phyloP scores from a whole-genome alignment of 139 green algal species.

The Auxenochlorella protothecoides region DNA sequence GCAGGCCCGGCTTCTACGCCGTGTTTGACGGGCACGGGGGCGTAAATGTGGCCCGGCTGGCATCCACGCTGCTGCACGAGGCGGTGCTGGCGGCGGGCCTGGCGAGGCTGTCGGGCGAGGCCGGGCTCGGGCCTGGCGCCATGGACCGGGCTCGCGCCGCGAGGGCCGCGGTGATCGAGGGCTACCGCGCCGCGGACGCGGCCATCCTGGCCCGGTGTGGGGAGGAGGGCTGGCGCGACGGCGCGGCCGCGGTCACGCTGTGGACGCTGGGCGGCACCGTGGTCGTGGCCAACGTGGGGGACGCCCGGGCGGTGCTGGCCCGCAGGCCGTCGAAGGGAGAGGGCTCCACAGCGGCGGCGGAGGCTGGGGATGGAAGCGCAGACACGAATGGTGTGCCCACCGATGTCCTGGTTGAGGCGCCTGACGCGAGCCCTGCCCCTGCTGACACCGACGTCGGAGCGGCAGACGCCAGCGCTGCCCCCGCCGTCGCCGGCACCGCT shows the following conservation, averaged over 20 bases:
- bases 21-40: constrained; percentile 48
- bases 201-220: constrained; percentile 8
- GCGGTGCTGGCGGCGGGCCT: constrained; percentile 11
- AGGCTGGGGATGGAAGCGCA: too few species aligned
- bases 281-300: constrained; percentile 57
- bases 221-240: constrained; percentile 37
- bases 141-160: too few species aligned
- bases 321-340: constrained; percentile 6
- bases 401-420: background rate
- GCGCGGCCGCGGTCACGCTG: constrained; percentile 41
- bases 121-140: too few species aligned
- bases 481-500: too few species aligned
- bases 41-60: constrained; percentile 21
- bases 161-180: too few species aligned
- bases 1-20: constrained; percentile 27
- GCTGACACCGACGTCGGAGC: background rate
- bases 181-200: too few species aligned
- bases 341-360: background rate
- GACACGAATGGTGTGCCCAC: too few species aligned
- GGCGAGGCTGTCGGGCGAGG: too few species aligned
- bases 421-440: background rate
- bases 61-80: constrained; percentile 24
- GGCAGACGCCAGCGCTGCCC: too few species aligned
- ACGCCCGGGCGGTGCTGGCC: constrained; percentile 46
- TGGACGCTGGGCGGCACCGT: constrained; percentile 48